Evolutionary conservation across 2,329 filamentous ascomycete genomes (phyloP).

Genomic region (Cladosporium austrohemisphaericum): DNA sequence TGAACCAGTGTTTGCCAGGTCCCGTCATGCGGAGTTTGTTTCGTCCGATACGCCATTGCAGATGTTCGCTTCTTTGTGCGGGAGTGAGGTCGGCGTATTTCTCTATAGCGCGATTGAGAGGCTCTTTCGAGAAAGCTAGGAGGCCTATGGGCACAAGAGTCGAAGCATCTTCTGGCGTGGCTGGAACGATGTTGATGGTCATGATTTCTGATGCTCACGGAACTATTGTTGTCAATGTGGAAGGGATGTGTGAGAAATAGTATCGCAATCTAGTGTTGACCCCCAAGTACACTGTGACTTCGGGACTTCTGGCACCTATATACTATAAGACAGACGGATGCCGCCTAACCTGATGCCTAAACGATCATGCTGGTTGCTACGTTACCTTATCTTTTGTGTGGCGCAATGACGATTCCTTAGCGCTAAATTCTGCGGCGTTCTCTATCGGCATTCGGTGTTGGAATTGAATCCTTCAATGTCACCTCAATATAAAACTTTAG

Average conservation of each 20-base stretch:
- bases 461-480: too few species aligned
- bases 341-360: too few species aligned
- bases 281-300: neutral
- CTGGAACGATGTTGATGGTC: constrained; percentile 4
- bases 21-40: neutral
- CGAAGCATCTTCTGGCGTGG: neutral
- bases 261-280: neutral
- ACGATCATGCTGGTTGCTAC: too few species aligned
- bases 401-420: too few species aligned
- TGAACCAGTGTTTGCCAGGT: constrained; percentile 1
- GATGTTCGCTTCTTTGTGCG: neutral
- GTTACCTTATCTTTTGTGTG: too few species aligned
- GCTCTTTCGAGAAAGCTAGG: constrained; percentile 7
- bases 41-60: constrained; percentile 8
- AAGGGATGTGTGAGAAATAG: neutral
- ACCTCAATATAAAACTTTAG: too few species aligned
- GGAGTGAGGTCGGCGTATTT: neutral
- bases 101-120: constrained; percentile 4
- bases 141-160: constrained; percentile 3
- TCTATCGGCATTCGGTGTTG: too few species aligned
- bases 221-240: neutral
- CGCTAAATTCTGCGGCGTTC: too few species aligned
- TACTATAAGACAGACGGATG: too few species aligned
- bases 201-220: too few species aligned
- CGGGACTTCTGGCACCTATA: too few species aligned